Evolutionary conservation across 148 eudicot species (phyloP).

Genomic region (Cornus kousa): DNA sequence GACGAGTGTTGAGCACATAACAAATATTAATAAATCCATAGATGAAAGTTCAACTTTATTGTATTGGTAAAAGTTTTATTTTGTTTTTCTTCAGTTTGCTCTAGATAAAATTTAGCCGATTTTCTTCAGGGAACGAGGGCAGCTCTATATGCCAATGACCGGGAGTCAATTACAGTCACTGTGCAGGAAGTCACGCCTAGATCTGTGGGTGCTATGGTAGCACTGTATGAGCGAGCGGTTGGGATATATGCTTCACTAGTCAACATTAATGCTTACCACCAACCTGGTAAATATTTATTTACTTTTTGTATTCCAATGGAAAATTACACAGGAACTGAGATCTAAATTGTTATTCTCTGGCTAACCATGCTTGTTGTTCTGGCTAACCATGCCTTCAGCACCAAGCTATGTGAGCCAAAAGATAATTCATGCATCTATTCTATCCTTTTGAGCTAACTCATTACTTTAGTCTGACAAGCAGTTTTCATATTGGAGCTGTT

Average conservation of each 20-base stretch:
- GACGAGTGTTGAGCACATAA: too few relatives aligned
- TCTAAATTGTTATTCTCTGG: background rate
- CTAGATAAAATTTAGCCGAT: conserved; percentile 6
- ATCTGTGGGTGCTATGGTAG: conserved; percentile 91
- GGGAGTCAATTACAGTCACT: conserved; percentile 93
- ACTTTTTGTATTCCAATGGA: background rate
- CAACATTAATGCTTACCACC: conserved; percentile 96
- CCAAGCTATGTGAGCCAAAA: background rate
- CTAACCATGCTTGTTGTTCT: background rate
- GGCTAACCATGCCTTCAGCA: background rate
- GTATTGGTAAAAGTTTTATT: background rate
- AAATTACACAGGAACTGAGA: background rate
- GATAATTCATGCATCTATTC: background rate
- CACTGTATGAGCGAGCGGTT: conserved; percentile 96
- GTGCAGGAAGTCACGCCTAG: conserved; percentile 97
- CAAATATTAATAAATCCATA: background rate
- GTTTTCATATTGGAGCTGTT: too few relatives aligned
- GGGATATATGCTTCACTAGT: conserved; percentile 91
- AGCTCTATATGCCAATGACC: conserved; percentile 85
- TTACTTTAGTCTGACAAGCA: too few relatives aligned
- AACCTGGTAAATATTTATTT: conserved; percentile 65
- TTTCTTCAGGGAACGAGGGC: conserved; percentile 90
- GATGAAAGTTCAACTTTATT: background rate
- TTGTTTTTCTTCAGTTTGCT: background rate
- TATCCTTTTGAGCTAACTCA: too few relatives aligned